A percentile compares a stretch with the other conserved stretches of the same genome.
These are phyloP conservation scores for Fusarium sp. DNA, from an alignment of 2,329 filamentous ascomycete species.

Conservation along the genomic window DNA sequence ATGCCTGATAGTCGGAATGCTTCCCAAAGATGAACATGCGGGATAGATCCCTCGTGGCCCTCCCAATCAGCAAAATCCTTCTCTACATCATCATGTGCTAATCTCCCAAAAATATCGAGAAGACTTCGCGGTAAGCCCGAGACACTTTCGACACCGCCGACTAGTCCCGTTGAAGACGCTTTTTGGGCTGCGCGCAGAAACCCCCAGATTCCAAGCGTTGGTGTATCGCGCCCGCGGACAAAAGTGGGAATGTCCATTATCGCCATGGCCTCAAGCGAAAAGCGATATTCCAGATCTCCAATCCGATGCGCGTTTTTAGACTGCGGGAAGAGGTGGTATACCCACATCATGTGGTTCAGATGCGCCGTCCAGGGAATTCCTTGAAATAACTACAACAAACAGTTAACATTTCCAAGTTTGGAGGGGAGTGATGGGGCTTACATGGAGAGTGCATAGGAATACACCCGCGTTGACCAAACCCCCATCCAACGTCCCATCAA, in stretches of 20 bases:
- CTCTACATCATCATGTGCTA: conserved; percentile 27
- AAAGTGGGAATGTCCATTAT: conserved; percentile 37
- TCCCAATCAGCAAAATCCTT: conserved; percentile 34
- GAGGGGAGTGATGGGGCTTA: not conserved
- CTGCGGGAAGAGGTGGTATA: conserved; percentile 22
- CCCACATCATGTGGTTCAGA: conserved; percentile 26
- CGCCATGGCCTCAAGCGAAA: conserved; percentile 24
- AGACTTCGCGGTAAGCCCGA: conserved; percentile 42
- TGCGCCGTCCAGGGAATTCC: conserved; percentile 24
- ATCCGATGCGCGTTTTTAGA: conserved; percentile 3
- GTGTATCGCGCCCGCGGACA: conserved; percentile 18
- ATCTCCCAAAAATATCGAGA: conserved; percentile 38
- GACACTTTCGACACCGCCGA: conserved; percentile 35
- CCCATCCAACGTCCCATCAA: not conserved
- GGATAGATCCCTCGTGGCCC: conserved; percentile 38
- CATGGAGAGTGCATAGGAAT: conserved; percentile 27
- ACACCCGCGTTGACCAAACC: conserved; percentile 11
- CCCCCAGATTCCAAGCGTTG: conserved; percentile 24
- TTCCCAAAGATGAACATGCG: conserved; percentile 44
- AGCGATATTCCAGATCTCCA: not conserved
- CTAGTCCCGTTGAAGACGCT: not conserved
- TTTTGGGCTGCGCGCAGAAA: conserved; percentile 8
- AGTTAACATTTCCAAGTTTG: no score
- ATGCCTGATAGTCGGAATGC: conserved; percentile 40
- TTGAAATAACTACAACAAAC: conserved; percentile 17